Conservation (phyloP, 2,329 filamentous ascomycete species). For the Fusarium chlamydosporum region DNA sequence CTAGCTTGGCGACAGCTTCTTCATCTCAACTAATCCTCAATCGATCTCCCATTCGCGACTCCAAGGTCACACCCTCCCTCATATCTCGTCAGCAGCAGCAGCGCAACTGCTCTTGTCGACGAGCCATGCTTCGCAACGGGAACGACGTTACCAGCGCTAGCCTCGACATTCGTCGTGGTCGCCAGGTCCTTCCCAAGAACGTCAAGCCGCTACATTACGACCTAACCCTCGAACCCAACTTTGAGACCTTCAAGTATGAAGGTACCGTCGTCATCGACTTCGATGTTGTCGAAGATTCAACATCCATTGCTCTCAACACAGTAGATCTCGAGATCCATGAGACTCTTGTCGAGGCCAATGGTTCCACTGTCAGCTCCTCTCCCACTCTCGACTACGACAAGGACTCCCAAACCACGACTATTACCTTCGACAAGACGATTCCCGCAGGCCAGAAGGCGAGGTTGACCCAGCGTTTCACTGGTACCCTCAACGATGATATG, state of each 20-base stretch:
- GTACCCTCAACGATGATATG: conserved; percentile 92
- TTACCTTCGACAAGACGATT: conserved; percentile 82
- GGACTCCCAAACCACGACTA: conserved; percentile 83
- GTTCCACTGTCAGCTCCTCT: conserved; percentile 59
- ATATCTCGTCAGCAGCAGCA: conserved; percentile 44
- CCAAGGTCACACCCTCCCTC: conserved; percentile 22
- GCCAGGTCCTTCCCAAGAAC: conserved; percentile 91
- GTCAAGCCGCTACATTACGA: conserved; percentile 94
- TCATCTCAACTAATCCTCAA: not conserved
- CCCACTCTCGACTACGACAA: conserved; percentile 78
- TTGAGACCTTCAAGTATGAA: conserved; percentile 88
- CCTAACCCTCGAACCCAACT: conserved; percentile 90
- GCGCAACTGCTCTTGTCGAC: conserved; percentile 51
- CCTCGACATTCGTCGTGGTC: conserved; percentile 55
- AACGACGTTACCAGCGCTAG: conserved; percentile 44
- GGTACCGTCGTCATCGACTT: conserved; percentile 89
- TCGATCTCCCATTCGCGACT: conserved; percentile 7
- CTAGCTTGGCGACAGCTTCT: conserved; percentile 19
- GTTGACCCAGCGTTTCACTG: conserved; percentile 75
- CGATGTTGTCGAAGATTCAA: conserved; percentile 86
- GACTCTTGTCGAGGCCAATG: conserved; percentile 62
- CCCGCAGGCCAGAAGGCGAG: conserved; percentile 80
- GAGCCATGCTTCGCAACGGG: conserved; percentile 52
- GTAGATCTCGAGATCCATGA: conserved; percentile 88
- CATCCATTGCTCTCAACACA: conserved; percentile 88